Evolutionary conservation across 78 protist genomes (phyloP).

Genomic region (Acrasis kona): DNA sequence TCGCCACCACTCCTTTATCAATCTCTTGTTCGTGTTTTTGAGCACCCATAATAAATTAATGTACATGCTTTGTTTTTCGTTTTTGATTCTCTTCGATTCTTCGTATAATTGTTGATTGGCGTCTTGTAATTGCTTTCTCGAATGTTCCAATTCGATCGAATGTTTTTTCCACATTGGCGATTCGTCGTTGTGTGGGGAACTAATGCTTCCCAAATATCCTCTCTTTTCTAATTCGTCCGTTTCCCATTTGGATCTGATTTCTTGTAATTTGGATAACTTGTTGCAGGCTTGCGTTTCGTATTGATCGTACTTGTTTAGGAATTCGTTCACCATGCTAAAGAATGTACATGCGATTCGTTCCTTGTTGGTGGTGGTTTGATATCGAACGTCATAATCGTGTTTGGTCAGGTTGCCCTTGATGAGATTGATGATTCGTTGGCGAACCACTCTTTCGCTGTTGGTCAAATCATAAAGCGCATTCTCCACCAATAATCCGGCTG

Average conservation of each 20-base stretch:
- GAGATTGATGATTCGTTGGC: not conserved
- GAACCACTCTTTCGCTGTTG: not conserved
- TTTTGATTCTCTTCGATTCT: not conserved
- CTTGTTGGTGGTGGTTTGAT: not conserved
- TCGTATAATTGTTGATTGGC: not conserved
- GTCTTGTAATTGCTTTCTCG: not conserved
- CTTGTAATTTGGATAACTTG: not conserved
- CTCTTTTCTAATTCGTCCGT: not conserved
- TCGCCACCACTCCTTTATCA: not conserved
- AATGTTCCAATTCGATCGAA: not conserved
- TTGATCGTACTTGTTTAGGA: not conserved
- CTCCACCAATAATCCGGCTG: not conserved
- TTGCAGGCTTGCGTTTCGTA: too few species aligned
- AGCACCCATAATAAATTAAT: not conserved
- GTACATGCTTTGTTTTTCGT: not conserved
- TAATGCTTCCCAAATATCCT: not conserved
- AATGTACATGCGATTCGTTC: not conserved
- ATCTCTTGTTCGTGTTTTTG: not conserved
- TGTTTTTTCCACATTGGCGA: not conserved
- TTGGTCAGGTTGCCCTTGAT: not conserved
- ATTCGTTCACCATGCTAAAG: not conserved
- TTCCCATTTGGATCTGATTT: too few species aligned
- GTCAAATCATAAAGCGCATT: not conserved
- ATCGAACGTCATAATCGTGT: not conserved
- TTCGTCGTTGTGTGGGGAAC: not conserved